Base-by-base conservation (phyloP, 2,329 filamentous ascomycete genomes). In the Immersiporthe knoxdaviesiana region DNA sequence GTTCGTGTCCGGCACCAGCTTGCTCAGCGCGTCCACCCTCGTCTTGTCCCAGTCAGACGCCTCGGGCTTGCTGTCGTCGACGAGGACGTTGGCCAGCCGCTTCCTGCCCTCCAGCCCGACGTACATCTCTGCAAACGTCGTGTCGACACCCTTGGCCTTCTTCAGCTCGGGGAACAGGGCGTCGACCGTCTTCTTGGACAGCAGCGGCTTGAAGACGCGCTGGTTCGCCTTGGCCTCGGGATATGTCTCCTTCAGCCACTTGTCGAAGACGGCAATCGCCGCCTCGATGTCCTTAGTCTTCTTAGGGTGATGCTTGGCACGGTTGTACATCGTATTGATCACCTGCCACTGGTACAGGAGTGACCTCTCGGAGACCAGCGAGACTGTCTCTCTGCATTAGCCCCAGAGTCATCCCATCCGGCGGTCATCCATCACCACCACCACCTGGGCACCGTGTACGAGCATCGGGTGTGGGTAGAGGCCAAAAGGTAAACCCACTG, bases 291-390 rank as follows among this genome's bases (percentile, higher is more conserved):
- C 69, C 18, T 71, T 66, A 7, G 69, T 71, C 67, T 71, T 71
- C 27, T 71, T 66, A 2, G 69, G 67, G 30, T 71, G 69, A n/a
- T 71, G 69, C 64, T 71, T 71, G 35, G 69, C 69, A n/a, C 69
- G 64, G 56, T 69, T 71, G 67, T 67, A 67, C 69, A 71, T 69
- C 18, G 69, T 71, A 56, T 69, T 71, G 56, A 71, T 71, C 52
- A 64, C 68, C 47, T 71, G 69, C 27, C 69, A 66, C n/a, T 71
- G 69, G 61, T 71, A 66, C 16, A 66, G 56, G 47, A 68, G 37
- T 21, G 65, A 68, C 18, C 69, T 58, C 64, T 65, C 66, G 30
- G 69, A 69, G 18, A 71, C 67, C 11, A 71, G 60, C 6, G 65
- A 66, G 37, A 71, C 65, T 66, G 39, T n/a, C 11, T 12, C 10